Evolutionary conservation across 106 monocot species (phyloP).

Genomic region (Allium cepa): DNA sequence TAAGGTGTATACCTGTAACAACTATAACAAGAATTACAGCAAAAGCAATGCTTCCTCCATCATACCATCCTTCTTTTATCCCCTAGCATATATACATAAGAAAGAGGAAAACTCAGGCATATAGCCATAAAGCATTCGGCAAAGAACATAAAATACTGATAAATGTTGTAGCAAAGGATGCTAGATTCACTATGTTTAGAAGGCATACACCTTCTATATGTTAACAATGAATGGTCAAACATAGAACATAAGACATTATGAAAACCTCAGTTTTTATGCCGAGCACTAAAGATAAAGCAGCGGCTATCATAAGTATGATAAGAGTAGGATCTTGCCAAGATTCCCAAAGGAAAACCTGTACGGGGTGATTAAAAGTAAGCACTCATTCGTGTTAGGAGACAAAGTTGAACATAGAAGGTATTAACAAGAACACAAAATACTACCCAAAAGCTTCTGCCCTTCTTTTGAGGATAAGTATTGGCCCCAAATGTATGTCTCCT

Average conservation of each 20-base stretch:
- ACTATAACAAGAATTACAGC: slow-evolving; percentile 89
- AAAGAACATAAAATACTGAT: not conserved
- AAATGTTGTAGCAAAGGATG: not conserved
- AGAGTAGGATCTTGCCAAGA: slow-evolving; percentile 85
- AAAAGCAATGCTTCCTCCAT: slow-evolving; percentile 92
- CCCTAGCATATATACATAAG: slow-evolving; percentile 30
- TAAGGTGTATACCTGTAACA: slow-evolving; percentile 58
- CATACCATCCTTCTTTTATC: slow-evolving; percentile 97
- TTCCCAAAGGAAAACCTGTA: slow-evolving; percentile 64
- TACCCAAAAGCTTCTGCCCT: slow-evolving; percentile 85
- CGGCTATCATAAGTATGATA: slow-evolving; percentile 83
- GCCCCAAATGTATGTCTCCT: slow-evolving; percentile 69
- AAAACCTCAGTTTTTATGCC: slow-evolving; percentile 30
- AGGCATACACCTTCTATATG: not conserved
- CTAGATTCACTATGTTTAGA: not conserved
- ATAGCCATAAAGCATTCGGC: not conserved
- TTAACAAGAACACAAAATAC: not conserved
- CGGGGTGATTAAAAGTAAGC: not conserved
- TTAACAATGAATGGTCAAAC: not conserved
- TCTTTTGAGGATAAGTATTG: slow-evolving; percentile 87
- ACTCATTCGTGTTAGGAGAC: not conserved
- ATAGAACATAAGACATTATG: not conserved
- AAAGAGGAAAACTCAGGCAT: not conserved
- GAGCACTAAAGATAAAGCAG: slow-evolving; percentile 63
- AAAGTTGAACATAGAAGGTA: not conserved